Conservation (phyloP, 805 yeast genomes). For the Candida gorgasii region DNA sequence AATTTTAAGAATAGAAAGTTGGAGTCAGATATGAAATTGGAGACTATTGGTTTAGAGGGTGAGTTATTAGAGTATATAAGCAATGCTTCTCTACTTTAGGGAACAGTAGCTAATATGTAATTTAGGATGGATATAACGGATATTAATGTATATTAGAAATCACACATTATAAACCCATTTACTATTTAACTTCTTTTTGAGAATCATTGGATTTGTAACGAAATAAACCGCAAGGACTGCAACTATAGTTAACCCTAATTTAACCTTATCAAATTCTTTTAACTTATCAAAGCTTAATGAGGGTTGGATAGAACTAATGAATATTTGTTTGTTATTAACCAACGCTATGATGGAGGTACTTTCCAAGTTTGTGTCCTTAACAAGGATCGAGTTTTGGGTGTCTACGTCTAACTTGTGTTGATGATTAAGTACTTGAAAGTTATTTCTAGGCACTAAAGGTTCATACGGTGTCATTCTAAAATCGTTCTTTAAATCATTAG, state of each 20-base stretch:
- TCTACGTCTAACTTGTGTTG: constrained; percentile 29
- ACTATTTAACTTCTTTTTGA: constrained; percentile 50
- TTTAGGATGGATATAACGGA: neutral
- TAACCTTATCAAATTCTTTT: constrained; percentile 65
- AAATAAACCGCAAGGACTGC: constrained; percentile 49
- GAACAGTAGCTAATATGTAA: neutral
- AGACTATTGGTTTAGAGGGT: constrained; percentile 27
- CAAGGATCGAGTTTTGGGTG: constrained; percentile 24
- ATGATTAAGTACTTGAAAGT: constrained; percentile 36
- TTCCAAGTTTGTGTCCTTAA: constrained; percentile 65
- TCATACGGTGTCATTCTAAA: constrained; percentile 65
- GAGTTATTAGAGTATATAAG: constrained; percentile 14
- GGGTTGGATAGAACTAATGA: constrained; percentile 77
- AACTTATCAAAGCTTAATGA: constrained; percentile 81
- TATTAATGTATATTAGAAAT: too few species aligned
- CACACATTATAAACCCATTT: constrained; percentile 51
- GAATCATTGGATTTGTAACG: constrained; percentile 59
- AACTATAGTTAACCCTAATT: constrained; percentile 60
- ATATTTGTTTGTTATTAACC: constrained; percentile 61
- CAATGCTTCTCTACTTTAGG: constrained; percentile 4
- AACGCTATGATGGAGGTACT: constrained; percentile 75
- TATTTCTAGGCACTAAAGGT: constrained; percentile 52
- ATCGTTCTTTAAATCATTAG: constrained; percentile 53
- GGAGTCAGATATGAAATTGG: constrained; percentile 25
- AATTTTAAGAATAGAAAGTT: constrained; percentile 17